Percentiles rank a stretch among this genome's conserved stretches.
Conservation (phyloP, 2,329 filamentous ascomycete species). For the Cryphonectria japonica region DNA sequence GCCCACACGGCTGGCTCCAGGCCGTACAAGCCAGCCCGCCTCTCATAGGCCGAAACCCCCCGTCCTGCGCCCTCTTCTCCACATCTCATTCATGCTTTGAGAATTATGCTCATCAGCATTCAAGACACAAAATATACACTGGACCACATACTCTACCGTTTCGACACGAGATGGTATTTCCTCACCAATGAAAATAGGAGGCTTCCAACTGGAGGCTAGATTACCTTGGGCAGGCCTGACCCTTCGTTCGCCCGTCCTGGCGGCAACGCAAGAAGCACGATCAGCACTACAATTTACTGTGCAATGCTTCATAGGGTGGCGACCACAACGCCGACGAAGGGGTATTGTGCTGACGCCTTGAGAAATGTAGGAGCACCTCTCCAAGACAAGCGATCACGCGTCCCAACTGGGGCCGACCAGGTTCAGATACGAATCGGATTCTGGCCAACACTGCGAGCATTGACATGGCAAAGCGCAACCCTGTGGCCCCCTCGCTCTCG, state of each 20-base stretch:
- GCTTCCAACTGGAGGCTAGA: background rate
- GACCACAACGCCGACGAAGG: conserved; percentile 1
- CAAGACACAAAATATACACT: background rate
- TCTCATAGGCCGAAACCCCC: conserved; percentile 3
- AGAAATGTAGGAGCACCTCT: conserved; percentile 6
- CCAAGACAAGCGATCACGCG: conserved; percentile 3
- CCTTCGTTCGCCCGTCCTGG: background rate
- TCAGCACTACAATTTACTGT: background rate
- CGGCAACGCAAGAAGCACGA: background rate
- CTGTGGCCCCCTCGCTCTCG: background rate
- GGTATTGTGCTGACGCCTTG: background rate
- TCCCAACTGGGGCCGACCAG: conserved; percentile 6
- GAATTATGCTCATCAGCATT: background rate
- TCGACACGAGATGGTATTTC: background rate
- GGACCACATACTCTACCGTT: background rate
- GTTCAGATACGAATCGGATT: conserved; percentile 6
- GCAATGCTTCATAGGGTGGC: background rate
- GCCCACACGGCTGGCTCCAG: background rate
- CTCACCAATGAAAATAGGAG: background rate
- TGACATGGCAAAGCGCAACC: conserved; percentile 6
- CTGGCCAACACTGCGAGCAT: conserved; percentile 5
- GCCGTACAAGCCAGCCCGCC: conserved; percentile 9
- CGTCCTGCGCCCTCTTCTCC: background rate
- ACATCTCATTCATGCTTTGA: background rate
- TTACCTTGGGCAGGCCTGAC: background rate